Percentiles rank a stretch among this genome's conserved stretches.
Evolutionary conservation across 23 red algal genomes (phyloP).

Genomic region (Cyanidioschyzon merolae): DNA sequence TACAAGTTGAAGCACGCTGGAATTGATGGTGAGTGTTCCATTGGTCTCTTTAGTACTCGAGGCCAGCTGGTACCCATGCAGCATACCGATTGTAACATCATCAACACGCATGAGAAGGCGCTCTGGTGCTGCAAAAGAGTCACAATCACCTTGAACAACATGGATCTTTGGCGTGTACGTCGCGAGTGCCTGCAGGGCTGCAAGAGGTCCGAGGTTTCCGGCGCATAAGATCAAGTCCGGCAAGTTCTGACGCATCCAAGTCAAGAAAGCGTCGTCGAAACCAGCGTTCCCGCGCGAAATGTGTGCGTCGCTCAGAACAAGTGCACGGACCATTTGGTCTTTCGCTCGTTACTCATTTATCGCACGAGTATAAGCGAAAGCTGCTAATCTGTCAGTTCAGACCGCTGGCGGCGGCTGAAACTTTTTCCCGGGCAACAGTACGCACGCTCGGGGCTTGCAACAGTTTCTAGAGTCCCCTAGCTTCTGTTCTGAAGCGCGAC

Average conservation of each 20-base stretch:
- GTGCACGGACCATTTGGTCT: neutral
- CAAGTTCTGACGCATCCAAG: neutral
- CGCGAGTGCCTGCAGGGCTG: neutral
- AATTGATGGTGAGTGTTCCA: neutral
- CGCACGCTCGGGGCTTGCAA: no score
- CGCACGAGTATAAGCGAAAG: no score
- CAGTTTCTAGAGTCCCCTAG: no score
- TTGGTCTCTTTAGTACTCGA: neutral
- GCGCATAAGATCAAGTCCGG: neutral
- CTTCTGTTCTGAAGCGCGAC: no score
- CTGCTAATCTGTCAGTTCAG: no score
- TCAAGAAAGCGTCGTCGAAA: neutral
- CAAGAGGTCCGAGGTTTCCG: neutral
- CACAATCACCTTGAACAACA: neutral
- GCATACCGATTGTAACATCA: neutral
- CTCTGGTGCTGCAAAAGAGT: neutral
- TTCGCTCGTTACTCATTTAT: no score
- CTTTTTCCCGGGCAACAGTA: no score
- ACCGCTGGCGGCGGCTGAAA: no score
- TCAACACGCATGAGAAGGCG: neutral
- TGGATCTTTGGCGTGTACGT: neutral
- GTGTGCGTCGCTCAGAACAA: neutral
- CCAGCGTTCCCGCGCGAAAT: neutral
- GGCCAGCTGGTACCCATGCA: neutral
- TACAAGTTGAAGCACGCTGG: neutral